Conservation (phyloP, 73 alveolate genomes). For the Durusdinium trenchii region DNA sequence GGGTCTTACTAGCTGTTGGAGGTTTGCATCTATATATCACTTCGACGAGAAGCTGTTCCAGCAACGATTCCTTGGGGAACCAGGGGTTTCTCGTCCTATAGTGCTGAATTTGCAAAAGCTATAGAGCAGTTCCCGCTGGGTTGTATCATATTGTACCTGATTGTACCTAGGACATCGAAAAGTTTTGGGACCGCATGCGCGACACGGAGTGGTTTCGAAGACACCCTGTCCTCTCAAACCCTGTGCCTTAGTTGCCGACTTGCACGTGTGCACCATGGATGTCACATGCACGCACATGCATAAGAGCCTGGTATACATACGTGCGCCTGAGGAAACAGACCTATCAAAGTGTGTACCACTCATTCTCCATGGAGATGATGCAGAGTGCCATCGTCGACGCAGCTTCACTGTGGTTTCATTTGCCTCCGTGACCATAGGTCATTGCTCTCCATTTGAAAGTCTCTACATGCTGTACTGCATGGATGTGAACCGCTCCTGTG, state of each 20-base stretch:
- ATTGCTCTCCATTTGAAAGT: neutral
- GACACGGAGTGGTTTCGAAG: neutral
- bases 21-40: slow-evolving; percentile 21
- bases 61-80: neutral
- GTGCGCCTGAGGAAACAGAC: neutral
- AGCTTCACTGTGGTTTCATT: neutral
- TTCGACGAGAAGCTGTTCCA: neutral
- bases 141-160: neutral
- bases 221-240: neutral
- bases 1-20: neutral
- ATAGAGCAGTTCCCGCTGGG: too few species aligned
- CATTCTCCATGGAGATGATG: neutral
- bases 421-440: neutral
- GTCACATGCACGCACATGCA: neutral
- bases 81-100: neutral
- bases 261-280: neutral
- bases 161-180: neutral
- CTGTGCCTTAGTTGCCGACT: neutral
- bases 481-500: neutral
- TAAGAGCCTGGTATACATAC: neutral
- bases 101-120: too few species aligned
- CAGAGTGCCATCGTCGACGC: neutral
- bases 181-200: neutral
- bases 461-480: neutral
- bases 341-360: neutral